These are phyloP conservation scores for Yamadazyma aaseri DNA, from an alignment of 1,139 yeast genomes.

Conservation along the genomic window DNA sequence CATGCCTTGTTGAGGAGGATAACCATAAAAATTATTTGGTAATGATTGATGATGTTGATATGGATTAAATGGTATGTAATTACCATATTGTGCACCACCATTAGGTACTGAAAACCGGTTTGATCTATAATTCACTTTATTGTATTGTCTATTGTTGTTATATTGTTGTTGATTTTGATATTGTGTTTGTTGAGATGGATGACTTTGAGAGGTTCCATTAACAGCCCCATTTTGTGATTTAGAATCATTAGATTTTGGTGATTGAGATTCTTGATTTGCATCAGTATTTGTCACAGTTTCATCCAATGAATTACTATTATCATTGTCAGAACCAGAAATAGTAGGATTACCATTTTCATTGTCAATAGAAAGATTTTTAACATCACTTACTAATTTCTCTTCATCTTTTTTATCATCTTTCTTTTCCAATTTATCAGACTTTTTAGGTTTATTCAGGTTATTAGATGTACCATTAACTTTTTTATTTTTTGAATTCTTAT, in stretches of 20 bases:
- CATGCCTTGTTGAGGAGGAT: conserved; percentile 6
- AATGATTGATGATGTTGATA: conserved; percentile 15
- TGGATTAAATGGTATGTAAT: conserved; percentile 14
- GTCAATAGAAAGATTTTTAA: conserved; percentile 4
- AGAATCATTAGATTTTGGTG: background rate
- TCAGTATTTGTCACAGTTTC: no score
- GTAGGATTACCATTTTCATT: background rate
- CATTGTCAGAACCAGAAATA: background rate
- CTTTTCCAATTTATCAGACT: conserved; percentile 3
- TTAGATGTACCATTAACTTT: conserved; percentile 13
- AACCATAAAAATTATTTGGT: conserved; percentile 14
- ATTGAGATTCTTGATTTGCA: background rate
- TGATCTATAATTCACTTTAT: conserved; percentile 15
- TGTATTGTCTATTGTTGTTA: conserved; percentile 15
- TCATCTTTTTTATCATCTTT: conserved; percentile 6
- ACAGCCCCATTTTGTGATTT: conserved; percentile 4
- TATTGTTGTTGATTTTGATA: conserved; percentile 10
- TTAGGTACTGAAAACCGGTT: conserved; percentile 16
- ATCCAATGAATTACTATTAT: background rate
- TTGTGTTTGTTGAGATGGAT: conserved; percentile 5
- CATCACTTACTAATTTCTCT: conserved; percentile 9
- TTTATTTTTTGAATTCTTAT: conserved; percentile 36
- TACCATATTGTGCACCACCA: conserved; percentile 11
- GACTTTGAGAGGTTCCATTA: background rate
- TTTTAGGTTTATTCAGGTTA: conserved; percentile 7